These are phyloP conservation scores for Aphanoascus verrucosus DNA, from an alignment of 2,329 filamentous ascomycete species.

Conservation along the genomic window DNA sequence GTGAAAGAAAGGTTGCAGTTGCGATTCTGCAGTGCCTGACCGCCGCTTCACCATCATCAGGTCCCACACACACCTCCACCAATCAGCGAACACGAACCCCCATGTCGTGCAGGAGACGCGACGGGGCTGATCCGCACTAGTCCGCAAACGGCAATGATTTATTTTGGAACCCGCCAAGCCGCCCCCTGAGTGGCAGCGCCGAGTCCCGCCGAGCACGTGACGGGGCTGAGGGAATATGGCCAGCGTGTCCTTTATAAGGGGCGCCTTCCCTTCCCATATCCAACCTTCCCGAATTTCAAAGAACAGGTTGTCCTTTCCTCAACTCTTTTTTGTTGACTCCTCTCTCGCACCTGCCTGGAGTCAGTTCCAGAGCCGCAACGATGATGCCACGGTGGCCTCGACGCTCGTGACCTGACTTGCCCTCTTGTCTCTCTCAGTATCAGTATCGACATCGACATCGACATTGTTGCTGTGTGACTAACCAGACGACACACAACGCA, in stretches of 20 bases:
- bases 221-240: background rate
- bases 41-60: background rate
- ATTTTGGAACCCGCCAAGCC: constrained; percentile 3
- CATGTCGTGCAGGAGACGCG: background rate
- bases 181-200: background rate
- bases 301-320: constrained; percentile 29
- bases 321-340: background rate
- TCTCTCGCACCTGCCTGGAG: constrained; percentile 8
- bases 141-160: background rate
- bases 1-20: background rate
- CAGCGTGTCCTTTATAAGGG: constrained; percentile 34
- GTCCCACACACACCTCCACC: background rate
- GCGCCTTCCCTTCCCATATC: constrained; percentile 16
- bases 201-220: constrained; percentile 2
- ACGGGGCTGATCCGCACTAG: background rate
- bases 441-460: background rate
- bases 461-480: background rate
- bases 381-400: constrained; percentile 32
- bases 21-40: background rate
- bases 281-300: constrained; percentile 15
- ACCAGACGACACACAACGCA: background rate
- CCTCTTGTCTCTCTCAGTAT: background rate
- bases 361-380: constrained; percentile 17
- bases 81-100: background rate
- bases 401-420: constrained; percentile 4